Evolutionary conservation across 1,139 yeast species (phyloP).

Genomic region (Candida sanyaensis): DNA sequence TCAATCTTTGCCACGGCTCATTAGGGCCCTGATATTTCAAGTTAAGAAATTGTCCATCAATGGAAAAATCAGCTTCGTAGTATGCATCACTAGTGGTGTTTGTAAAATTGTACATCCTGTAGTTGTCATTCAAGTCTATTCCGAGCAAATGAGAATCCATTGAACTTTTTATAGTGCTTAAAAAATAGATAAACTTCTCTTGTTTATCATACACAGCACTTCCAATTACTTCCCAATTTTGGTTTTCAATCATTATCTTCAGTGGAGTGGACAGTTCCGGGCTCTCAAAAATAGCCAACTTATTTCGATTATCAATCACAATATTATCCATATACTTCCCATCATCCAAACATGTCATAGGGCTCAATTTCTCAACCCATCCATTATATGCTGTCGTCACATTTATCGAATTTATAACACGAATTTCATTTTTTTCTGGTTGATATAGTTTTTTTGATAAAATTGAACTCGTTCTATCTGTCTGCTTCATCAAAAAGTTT

Average conservation of each 20-base stretch:
- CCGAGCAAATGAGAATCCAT: constrained; percentile 35
- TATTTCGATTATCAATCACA: constrained; percentile 62
- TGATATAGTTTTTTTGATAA: constrained; percentile 59
- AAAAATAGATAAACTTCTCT: constrained; percentile 59
- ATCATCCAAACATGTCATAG: constrained; percentile 30
- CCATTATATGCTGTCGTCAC: constrained; percentile 52
- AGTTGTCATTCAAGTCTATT: constrained; percentile 19
- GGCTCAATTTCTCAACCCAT: constrained; percentile 51
- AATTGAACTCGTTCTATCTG: constrained; percentile 70
- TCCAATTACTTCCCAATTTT: constrained; percentile 19
- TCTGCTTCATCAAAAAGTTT: constrained; percentile 58
- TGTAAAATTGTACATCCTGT: constrained; percentile 21
- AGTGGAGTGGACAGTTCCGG: constrained; percentile 34
- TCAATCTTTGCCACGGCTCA: constrained; percentile 62
- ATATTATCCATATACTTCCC: constrained; percentile 74
- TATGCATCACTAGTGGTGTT: constrained; percentile 26
- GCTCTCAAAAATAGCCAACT: constrained; percentile 66
- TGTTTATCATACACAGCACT: constrained; percentile 54
- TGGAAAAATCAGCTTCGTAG: constrained; percentile 47
- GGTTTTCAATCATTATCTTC: constrained; percentile 51
- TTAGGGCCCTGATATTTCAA: constrained; percentile 64
- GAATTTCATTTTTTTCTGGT: constrained; percentile 16
- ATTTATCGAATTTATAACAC: constrained; percentile 28
- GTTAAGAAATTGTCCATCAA: constrained; percentile 54
- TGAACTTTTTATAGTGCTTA: constrained; percentile 50